Conservation (phyloP, 139 green algal genomes). For the Volvox reticuliferus region DNA sequence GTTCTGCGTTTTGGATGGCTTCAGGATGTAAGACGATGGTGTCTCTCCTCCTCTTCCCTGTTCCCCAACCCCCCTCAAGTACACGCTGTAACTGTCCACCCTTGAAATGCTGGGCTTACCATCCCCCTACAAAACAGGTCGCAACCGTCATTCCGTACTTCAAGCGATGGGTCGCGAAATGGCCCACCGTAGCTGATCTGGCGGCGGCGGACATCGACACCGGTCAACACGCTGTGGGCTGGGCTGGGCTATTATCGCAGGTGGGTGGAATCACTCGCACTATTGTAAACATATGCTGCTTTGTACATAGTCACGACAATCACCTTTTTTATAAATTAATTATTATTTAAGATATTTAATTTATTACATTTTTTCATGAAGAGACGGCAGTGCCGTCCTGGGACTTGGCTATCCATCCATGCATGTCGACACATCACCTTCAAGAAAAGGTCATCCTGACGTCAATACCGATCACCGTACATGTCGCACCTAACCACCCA, state of each 20-base stretch:
- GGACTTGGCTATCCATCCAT: no score
- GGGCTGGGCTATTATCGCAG: constrained; percentile 97
- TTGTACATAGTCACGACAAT: not conserved
- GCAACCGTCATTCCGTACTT: constrained; percentile 82
- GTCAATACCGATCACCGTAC: no score
- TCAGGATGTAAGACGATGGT: no score
- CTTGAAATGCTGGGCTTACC: not conserved
- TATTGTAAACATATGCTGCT: not conserved
- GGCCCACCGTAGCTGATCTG: constrained; percentile 87
- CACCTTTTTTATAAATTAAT: not conserved
- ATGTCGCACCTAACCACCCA: no score
- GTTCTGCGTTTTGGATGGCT: no score
- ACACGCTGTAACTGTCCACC: not conserved
- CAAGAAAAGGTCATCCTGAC: not conserved
- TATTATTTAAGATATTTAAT: not conserved
- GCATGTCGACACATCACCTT: no score
- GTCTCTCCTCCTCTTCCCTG: not conserved
- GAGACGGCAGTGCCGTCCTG: no score
- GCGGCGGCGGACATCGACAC: constrained; percentile 84
- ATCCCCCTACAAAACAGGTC: constrained; percentile 51
- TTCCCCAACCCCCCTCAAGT: not conserved
- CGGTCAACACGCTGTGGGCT: constrained; percentile 93
- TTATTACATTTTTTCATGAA: no score
- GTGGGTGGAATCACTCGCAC: not conserved
- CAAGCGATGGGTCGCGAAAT: constrained; percentile 83